Conservation (phyloP, 495 filamentous ascomycete genomes). For the Aspergillus bertholletiae region DNA sequence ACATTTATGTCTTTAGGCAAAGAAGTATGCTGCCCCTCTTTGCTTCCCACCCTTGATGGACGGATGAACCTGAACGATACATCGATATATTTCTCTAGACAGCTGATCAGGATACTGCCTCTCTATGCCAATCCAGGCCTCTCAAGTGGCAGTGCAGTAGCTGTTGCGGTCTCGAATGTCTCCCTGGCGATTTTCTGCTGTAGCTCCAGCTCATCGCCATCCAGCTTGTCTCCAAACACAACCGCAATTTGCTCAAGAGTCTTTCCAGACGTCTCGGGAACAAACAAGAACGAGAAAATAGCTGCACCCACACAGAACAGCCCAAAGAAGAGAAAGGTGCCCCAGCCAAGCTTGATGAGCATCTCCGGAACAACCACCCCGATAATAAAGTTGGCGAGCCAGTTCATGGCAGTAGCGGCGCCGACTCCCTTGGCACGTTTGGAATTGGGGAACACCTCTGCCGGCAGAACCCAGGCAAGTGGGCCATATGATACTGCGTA, state of each 20-base stretch:
- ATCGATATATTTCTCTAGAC: too few relatives aligned
- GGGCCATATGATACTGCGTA: constrained; percentile 19
- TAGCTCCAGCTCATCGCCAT: background rate
- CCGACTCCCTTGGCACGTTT: constrained; percentile 19
- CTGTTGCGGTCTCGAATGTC: background rate
- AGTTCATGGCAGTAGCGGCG: constrained; percentile 15
- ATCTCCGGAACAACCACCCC: constrained; percentile 12
- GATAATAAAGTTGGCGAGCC: constrained; percentile 12
- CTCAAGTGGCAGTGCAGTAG: background rate
- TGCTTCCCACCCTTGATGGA: too few relatives aligned
- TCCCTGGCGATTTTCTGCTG: background rate
- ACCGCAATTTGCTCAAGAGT: constrained; percentile 14
- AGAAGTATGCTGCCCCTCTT: too few relatives aligned
- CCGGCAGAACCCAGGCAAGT: constrained; percentile 20
- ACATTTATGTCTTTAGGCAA: too few relatives aligned
- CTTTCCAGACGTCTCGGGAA: constrained; percentile 13
- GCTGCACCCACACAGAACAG: constrained; percentile 10
- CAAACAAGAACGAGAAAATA: constrained; percentile 15
- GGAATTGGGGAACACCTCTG: constrained; percentile 20
- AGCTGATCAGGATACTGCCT: too few relatives aligned
- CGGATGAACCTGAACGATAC: too few relatives aligned
- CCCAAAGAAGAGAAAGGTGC: constrained; percentile 16
- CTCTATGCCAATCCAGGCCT: too few relatives aligned
- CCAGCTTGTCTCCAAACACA: background rate
- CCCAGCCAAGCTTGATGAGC: constrained; percentile 13